Conservation (phyloP, 257 asterid species). For the Penstemon newberryi region DNA sequence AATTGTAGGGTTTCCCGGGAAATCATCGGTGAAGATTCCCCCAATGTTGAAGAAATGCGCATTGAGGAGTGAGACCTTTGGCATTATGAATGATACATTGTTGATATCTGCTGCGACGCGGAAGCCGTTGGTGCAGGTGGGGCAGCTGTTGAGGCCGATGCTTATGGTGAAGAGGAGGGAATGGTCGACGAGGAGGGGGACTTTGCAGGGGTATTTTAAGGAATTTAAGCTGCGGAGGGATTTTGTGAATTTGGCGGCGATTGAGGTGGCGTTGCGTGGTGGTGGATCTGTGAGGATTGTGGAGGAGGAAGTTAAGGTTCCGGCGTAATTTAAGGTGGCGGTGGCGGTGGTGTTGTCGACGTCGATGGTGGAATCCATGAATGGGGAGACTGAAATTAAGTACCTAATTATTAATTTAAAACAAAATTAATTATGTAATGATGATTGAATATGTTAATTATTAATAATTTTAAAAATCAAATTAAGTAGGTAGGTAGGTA, state of each 20-base stretch:
- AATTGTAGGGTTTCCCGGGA: conserved; percentile 43
- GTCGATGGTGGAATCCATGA: conserved; percentile 41
- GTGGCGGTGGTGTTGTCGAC: conserved; percentile 51
- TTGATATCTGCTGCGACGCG: conserved; percentile 52
- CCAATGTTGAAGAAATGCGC: conserved; percentile 52
- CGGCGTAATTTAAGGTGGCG: conserved; percentile 47
- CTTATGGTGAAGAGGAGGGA: conserved; percentile 52
- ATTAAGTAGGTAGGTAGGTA: too few species aligned
- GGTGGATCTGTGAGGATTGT: conserved; percentile 39
- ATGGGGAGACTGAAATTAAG: conserved; percentile 50
- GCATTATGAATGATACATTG: conserved; percentile 57
- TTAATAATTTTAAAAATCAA: too few species aligned
- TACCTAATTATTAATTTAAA: conserved; percentile 18
- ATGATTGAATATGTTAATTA: too few species aligned
- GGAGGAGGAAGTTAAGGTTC: conserved; percentile 39
- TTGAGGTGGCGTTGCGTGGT: conserved; percentile 44
- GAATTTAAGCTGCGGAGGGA: conserved; percentile 56
- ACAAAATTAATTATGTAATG: too few species aligned
- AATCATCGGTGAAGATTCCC: conserved; percentile 46
- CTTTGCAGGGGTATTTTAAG: conserved; percentile 36
- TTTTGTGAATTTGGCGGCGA: conserved; percentile 37
- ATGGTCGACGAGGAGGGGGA: conserved; percentile 46
- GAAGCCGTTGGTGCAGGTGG: conserved; percentile 33
- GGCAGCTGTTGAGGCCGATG: conserved; percentile 50
- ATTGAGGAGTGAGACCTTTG: conserved; percentile 42